These are phyloP conservation scores for Moelleriella libera DNA, from an alignment of 2,329 filamentous ascomycete genomes.

Conservation along the genomic window DNA sequence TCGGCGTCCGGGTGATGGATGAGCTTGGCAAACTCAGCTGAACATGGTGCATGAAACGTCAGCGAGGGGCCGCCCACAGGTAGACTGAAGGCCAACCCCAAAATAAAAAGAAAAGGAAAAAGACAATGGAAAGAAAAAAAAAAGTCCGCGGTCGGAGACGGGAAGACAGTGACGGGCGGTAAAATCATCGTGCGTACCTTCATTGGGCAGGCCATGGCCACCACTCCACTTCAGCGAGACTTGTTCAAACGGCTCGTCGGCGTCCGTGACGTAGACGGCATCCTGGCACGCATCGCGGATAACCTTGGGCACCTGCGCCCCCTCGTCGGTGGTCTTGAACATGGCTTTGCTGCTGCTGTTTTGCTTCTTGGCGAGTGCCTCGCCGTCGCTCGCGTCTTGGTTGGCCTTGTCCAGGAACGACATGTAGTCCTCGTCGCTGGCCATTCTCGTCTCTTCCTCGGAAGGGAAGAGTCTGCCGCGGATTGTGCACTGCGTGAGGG, in stretches of 20 bases:
- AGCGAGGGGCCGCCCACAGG: too few species aligned
- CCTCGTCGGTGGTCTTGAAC: constrained; percentile 38
- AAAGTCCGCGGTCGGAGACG: neutral
- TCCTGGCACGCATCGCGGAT: constrained; percentile 36
- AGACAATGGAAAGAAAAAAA: neutral
- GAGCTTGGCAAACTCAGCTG: constrained; percentile 57
- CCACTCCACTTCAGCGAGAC: constrained; percentile 52
- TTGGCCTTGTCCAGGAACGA: constrained; percentile 82
- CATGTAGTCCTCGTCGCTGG: constrained; percentile 70
- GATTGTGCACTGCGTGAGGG: too few species aligned
- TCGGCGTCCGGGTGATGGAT: constrained; percentile 42
- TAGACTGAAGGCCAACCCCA: too few species aligned
- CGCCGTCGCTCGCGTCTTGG: constrained; percentile 49
- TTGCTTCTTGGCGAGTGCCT: constrained; percentile 5
- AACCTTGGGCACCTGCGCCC: constrained; percentile 43
- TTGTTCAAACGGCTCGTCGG: constrained; percentile 73
- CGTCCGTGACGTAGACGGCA: constrained; percentile 63
- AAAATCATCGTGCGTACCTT: constrained; percentile 32
- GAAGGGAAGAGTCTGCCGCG: neutral
- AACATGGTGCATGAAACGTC: neutral
- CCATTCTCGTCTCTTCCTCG: constrained; percentile 32
- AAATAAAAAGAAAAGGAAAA: neutral
- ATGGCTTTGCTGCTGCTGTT: constrained; percentile 9
- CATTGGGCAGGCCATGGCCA: constrained; percentile 40
- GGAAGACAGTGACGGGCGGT: too few species aligned